A percentile compares a stretch with the other conserved stretches of the same genome.
phyloP scores from a whole-genome alignment of 345 rosid species.

The Sisymbrium irio region DNA sequence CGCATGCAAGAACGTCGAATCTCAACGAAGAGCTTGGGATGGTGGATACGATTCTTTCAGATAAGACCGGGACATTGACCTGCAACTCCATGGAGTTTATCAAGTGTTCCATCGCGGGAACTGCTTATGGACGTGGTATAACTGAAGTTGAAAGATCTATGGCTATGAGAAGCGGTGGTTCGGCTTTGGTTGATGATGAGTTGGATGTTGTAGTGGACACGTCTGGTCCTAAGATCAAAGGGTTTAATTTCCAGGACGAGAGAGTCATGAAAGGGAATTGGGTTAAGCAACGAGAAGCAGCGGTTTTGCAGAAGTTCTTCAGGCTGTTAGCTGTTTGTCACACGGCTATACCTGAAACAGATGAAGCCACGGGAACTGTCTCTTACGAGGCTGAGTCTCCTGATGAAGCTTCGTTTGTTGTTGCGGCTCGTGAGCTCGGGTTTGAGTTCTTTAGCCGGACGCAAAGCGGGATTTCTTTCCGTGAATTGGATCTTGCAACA shows the following conservation, averaged over 20 bases:
- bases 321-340: constrained; percentile 82
- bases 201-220: constrained; percentile 38
- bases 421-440: constrained; percentile 91
- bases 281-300: constrained; percentile 54
- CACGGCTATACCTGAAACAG: constrained; percentile 86
- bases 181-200: constrained; percentile 44
- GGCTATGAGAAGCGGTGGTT: constrained; percentile 65
- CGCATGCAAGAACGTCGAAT: constrained; percentile 92
- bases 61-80: constrained; percentile 95
- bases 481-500: constrained; percentile 58
- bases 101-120: constrained; percentile 83
- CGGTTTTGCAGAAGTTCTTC: constrained; percentile 61
- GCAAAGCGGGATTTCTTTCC: constrained; percentile 64
- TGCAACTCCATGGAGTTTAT: constrained; percentile 97
- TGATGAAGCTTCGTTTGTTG: constrained; percentile 94
- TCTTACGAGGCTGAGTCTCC: constrained; percentile 97
- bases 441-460: constrained; percentile 82
- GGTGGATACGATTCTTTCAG: constrained; percentile 85
- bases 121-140: constrained; percentile 75
- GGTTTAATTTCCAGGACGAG: constrained; percentile 80
- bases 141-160: constrained; percentile 90
- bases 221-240: constrained; percentile 53
- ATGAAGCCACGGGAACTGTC: constrained; percentile 64
- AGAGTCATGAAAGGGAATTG: constrained; percentile 74
- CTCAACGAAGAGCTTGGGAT: constrained; percentile 98